Evolutionary conservation across 192 early-diverging fungal genomes (phyloP).

Genomic region (Umbelopsis isabellina): DNA sequence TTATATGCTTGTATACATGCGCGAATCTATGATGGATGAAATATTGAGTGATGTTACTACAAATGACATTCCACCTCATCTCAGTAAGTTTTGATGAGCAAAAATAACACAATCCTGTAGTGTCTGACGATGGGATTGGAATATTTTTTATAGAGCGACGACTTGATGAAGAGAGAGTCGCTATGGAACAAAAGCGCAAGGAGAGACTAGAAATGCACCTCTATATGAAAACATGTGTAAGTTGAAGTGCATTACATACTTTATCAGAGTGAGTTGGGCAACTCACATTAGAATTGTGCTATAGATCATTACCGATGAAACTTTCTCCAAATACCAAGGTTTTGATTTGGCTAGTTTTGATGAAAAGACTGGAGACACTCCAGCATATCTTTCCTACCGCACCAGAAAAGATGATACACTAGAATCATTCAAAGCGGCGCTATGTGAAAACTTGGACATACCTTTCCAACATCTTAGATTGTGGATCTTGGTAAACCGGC

Average conservation of each 20-base stretch:
- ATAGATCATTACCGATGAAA: conserved; percentile 68
- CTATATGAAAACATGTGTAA: conserved; percentile 64
- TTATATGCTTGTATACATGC: conserved; percentile 99
- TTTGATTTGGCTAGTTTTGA: conserved; percentile 88
- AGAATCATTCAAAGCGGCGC: conserved; percentile 12
- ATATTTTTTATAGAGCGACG: conserved; percentile 22
- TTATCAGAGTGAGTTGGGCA: background rate
- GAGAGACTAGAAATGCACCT: conserved; percentile 75
- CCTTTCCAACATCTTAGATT: conserved; percentile 63
- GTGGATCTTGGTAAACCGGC: conserved; percentile 86
- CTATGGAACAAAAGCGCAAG: conserved; percentile 60
- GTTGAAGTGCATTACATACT: background rate
- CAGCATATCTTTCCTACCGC: conserved; percentile 19
- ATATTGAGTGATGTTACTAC: conserved; percentile 69
- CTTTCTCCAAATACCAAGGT: conserved; percentile 72
- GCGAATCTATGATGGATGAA: conserved; percentile 70
- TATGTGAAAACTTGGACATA: conserved; percentile 16
- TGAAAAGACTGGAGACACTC: conserved; percentile 42
- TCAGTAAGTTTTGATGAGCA: conserved; percentile 55
- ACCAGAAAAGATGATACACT: conserved; percentile 14
- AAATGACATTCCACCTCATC: conserved; percentile 81
- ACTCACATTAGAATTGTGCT: background rate
- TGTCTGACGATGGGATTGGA: no score
- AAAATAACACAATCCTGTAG: no score
- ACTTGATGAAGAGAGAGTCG: conserved; percentile 66